Percentiles rank a stretch among this genome's conserved stretches.
Evolutionary conservation across 805 yeast genomes (phyloP).

Genomic region (Zygotorulaspora sp.): DNA sequence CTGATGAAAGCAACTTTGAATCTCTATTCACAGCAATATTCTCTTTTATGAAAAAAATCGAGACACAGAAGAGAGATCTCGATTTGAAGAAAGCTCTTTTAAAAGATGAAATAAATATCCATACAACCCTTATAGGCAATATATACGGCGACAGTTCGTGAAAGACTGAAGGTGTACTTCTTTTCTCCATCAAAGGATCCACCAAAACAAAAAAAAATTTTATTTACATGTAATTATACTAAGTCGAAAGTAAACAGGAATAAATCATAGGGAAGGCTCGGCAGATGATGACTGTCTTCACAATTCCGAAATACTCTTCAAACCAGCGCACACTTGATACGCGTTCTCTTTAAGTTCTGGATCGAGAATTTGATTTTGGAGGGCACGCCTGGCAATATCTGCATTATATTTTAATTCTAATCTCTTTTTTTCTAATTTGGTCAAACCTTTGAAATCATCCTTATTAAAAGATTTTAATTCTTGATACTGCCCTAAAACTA

Average conservation of each 20-base stretch:
- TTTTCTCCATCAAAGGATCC: too few relatives aligned
- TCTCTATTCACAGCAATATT: conserved; percentile 16
- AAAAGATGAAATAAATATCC: conserved; percentile 18
- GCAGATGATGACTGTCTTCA: neutral
- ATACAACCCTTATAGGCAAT: neutral
- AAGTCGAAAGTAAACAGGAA: too few relatives aligned
- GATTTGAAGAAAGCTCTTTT: conserved; percentile 24
- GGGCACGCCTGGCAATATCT: conserved; percentile 23
- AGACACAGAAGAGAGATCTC: conserved; percentile 7
- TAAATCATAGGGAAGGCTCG: too few relatives aligned
- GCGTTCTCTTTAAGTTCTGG: conserved; percentile 18
- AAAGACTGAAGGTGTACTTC: too few relatives aligned
- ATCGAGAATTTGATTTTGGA: conserved; percentile 21
- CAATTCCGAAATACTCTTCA: conserved; percentile 27
- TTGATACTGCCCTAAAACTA: conserved; percentile 25
- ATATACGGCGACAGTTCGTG: too few relatives aligned
- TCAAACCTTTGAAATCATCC: conserved; percentile 16
- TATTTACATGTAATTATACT: too few relatives aligned
- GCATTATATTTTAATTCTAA: conserved; percentile 20
- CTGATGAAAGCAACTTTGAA: conserved; percentile 15
- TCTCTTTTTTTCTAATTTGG: conserved; percentile 19
- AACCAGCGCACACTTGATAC: conserved; percentile 32
- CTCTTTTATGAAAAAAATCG: conserved; percentile 13
- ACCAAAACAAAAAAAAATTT: too few relatives aligned
- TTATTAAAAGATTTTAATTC: conserved; percentile 8